Evolutionary conservation across 768 basidiomycete genomes (phyloP), one percentile per base, ranked within the genome.

Genomic region (Mycena amicta): DNA sequence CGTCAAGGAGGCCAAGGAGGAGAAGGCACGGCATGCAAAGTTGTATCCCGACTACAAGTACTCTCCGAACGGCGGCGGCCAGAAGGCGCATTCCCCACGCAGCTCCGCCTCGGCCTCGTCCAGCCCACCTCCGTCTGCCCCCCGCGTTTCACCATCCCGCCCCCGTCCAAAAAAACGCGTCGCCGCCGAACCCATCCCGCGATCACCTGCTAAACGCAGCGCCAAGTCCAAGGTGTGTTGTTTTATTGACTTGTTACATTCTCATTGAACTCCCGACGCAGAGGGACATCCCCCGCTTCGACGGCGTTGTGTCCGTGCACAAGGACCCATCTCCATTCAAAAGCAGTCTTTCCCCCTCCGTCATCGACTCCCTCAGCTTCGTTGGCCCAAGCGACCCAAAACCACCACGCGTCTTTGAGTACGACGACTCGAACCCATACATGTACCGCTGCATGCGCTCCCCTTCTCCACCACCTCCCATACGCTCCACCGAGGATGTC

Each of bases 21-120:
- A 82, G 73, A 77, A 78, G 61, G 65, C 66, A 37, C 70, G 74
- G 41, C 84, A 86, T 51, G 69, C 73, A 6, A 66, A 67, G 5
- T 70, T 70, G 58, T 75, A 85, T 56, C 84, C 84, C 5, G 66
- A 76, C 60, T 86, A 86, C 66, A 74, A 73, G 51, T 86, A 68
- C 39, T 55, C 33, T 22, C 43, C 39, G 37, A 31, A 3, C 30
- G 57, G 57, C 6, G 57, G 16, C 26, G 26, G 22, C 12, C 12
- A 8, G 22, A 37, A 54, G 46, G 3, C 45, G 5, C 28, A 39
- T 20, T 23, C 50, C 12, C 30, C 37, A 3, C 51, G 3, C 1
- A 30, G 26, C 16, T 52, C 51, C 2, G 31, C 52, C 22, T 51
- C 60, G 39, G 30, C 20, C 15, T 45, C 39, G 6, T 8, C 18